These are phyloP conservation scores for Avena atlantica DNA, from an alignment of 176 grass and related monocot species.

Conservation along the genomic window DNA sequence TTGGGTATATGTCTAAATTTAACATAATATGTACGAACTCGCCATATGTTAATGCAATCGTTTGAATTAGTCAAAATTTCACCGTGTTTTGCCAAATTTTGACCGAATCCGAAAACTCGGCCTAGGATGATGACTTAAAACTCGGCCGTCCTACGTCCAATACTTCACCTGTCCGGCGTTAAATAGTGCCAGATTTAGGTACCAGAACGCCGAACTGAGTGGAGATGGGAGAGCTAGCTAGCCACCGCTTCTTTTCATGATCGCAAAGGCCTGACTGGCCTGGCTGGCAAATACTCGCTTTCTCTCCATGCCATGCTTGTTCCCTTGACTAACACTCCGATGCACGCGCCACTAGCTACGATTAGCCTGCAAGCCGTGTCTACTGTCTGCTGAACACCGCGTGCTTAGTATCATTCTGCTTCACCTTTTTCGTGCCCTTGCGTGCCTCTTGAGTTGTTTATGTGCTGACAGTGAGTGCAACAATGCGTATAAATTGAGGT, in stretches of 20 bases:
- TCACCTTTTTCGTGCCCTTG: background rate
- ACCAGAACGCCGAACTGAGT: too few species aligned
- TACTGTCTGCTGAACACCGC: constrained; percentile 3
- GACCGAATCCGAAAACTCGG: too few species aligned
- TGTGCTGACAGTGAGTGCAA: background rate
- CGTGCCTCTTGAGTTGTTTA: background rate
- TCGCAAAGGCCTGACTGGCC: background rate
- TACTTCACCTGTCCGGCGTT: too few species aligned
- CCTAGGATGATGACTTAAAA: too few species aligned
- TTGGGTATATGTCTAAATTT: too few species aligned
- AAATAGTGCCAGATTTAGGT: too few species aligned
- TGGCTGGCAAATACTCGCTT: constrained; percentile 10
- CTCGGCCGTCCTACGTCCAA: too few species aligned
- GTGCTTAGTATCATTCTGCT: constrained; percentile 32
- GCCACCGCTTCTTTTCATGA: constrained; percentile 53
- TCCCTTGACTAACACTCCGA: constrained; percentile 21
- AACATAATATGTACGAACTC: too few species aligned
- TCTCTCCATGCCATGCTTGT: constrained; percentile 50
- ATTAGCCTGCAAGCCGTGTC: constrained; percentile 9
- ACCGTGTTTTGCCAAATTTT: too few species aligned
- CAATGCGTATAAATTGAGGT: background rate
- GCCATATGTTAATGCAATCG: too few species aligned
- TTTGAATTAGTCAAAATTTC: too few species aligned
- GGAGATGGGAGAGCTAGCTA: background rate
- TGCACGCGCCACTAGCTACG: background rate